phyloP scores from a whole-genome alignment of 2,329 filamentous ascomycete species.

The Berkeleyomyces rouxiae region DNA sequence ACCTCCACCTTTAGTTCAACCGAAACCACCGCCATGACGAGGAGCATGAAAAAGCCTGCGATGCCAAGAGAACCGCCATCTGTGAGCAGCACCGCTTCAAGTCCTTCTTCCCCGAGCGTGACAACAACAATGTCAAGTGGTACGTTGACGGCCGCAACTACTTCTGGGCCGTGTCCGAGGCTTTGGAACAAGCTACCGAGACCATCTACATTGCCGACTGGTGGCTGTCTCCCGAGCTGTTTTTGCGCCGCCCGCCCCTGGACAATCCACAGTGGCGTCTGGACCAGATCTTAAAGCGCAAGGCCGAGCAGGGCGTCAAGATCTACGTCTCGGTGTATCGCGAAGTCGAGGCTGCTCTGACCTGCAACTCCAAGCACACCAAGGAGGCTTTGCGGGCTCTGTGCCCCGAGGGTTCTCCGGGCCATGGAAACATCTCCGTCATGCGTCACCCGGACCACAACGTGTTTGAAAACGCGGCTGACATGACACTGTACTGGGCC shows the following conservation, averaged over 20 bases:
- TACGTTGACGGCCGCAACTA: slow-evolving; percentile 94
- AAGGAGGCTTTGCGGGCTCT: slow-evolving; percentile 69
- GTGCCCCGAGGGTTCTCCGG: slow-evolving; percentile 65
- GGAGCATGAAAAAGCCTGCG: slow-evolving; percentile 69
- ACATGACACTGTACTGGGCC: slow-evolving; percentile 96
- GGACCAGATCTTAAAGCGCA: slow-evolving; percentile 72
- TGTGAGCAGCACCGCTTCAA: slow-evolving; percentile 63
- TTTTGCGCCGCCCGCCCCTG: slow-evolving; percentile 69
- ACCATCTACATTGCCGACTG: slow-evolving; percentile 93
- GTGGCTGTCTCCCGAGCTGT: slow-evolving; percentile 87
- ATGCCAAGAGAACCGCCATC: slow-evolving; percentile 60
- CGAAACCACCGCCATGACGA: slow-evolving; percentile 85
- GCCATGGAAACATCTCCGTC: slow-evolving; percentile 73
- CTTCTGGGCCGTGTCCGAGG: slow-evolving; percentile 81
- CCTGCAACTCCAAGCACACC: slow-evolving; percentile 84
- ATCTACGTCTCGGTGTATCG: slow-evolving; percentile 90
- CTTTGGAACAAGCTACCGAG: slow-evolving; percentile 78
- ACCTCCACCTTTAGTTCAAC: slow-evolving; percentile 42
- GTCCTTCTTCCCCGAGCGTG: slow-evolving; percentile 78
- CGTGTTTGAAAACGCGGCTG: slow-evolving; percentile 76
- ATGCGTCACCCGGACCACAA: slow-evolving; percentile 94
- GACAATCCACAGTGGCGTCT: slow-evolving; percentile 72
- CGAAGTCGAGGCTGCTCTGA: slow-evolving; percentile 64
- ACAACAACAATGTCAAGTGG: slow-evolving; percentile 85
- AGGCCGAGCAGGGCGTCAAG: slow-evolving; percentile 82